Evolutionary conservation across 1,284 basidiomycete species (phyloP).

Genomic region (Mycosarcoma mackinlayi): DNA sequence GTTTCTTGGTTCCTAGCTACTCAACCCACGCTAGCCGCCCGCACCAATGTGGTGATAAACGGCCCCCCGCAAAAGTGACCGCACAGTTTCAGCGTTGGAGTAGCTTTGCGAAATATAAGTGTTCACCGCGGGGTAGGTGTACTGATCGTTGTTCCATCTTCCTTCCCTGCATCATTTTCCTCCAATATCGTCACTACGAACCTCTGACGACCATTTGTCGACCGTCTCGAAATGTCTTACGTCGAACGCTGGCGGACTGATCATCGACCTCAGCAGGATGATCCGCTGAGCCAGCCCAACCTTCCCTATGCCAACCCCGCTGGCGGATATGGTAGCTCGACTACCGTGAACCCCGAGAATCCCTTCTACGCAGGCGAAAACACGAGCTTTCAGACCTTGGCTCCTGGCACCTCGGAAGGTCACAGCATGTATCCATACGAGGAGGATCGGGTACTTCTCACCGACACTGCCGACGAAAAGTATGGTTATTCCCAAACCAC

Average conservation of each 20-base stretch:
- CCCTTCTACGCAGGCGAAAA: constrained; percentile 50
- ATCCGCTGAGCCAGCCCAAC: constrained; percentile 27
- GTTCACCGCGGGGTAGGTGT: no score
- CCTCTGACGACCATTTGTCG: not conserved
- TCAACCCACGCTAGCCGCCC: no score
- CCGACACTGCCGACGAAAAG: constrained; percentile 49
- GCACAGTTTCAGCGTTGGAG: no score
- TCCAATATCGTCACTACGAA: not conserved
- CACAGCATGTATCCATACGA: constrained; percentile 40
- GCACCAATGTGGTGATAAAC: constrained; percentile 1
- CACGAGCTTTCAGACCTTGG: constrained; percentile 34
- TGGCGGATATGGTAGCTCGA: constrained; percentile 16
- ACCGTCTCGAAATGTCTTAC: constrained; percentile 16
- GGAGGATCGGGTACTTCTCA: constrained; percentile 55
- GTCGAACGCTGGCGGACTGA: constrained; percentile 27
- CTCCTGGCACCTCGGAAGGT: constrained; percentile 33
- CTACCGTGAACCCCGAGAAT: constrained; percentile 32
- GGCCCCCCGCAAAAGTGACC: not conserved
- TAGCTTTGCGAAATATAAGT: no score
- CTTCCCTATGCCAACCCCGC: constrained; percentile 17
- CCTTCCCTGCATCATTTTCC: not conserved
- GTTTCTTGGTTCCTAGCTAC: constrained; percentile 1
- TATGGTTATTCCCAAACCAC: constrained; percentile 21
- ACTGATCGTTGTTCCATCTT: not conserved
- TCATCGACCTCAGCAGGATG: constrained; percentile 36